Evolutionary conservation across 73 alveolate species (phyloP).

Genomic region (Paraurostyla sp.): DNA sequence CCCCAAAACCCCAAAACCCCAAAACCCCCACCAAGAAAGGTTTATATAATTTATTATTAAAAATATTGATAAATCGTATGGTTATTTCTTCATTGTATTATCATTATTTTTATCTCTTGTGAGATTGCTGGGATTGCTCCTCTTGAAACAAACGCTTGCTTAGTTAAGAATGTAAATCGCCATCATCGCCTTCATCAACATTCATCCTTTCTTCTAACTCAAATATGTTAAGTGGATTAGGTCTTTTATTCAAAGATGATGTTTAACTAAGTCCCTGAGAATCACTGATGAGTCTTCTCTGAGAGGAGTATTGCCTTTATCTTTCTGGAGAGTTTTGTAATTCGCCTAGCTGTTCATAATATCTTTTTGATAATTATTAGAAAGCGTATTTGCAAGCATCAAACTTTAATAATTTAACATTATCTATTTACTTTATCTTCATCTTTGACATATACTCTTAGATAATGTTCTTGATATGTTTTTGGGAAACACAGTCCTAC

Average conservation of each 20-base stretch:
- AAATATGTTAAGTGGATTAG: not conserved
- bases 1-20: too few relatives aligned
- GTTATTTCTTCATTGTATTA: too few relatives aligned
- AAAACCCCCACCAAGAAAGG: too few relatives aligned
- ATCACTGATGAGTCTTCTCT: not conserved
- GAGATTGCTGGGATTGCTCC: too few relatives aligned
- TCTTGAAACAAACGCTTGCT: too few relatives aligned
- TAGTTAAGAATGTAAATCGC: too few relatives aligned
- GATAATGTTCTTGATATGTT: slow-evolving; percentile 71
- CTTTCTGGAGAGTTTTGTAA: not conserved
- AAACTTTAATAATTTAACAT: not conserved
- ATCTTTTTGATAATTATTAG: not conserved
- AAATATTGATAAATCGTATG: too few relatives aligned
- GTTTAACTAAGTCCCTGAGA: not conserved
- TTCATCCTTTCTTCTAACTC: not conserved
- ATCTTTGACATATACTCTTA: slow-evolving; percentile 81
- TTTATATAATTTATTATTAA: too few relatives aligned
- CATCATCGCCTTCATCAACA: too few relatives aligned
- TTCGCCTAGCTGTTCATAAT: not conserved
- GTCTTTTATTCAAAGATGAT: not conserved
- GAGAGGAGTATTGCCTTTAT: not conserved
- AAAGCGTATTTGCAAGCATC: slow-evolving; percentile 13
- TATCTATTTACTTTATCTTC: slow-evolving; percentile 46
- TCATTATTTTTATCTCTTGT: too few relatives aligned
- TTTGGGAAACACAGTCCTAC: slow-evolving; percentile 79